Conservation (phyloP, 345 rosid genomes). For the Aquilaria malaccensis region DNA sequence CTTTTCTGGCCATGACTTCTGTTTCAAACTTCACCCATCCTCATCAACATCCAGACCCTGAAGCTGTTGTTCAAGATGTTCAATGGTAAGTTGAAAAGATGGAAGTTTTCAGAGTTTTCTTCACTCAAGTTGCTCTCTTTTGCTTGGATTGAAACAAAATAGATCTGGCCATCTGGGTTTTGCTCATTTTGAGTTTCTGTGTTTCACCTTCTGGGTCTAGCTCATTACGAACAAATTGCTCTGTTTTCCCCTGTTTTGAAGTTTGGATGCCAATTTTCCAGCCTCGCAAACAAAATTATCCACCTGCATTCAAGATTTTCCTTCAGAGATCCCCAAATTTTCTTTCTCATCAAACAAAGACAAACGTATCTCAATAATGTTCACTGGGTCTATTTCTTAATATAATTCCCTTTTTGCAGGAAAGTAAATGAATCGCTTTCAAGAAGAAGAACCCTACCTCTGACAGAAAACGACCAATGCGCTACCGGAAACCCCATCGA, state of each 20-base stretch:
- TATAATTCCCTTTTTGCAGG: constrained; percentile 18
- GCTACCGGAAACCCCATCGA: constrained; percentile 76
- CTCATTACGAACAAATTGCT: constrained; percentile 24
- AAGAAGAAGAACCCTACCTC: constrained; percentile 30
- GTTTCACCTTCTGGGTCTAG: not conserved
- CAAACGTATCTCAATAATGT: not conserved
- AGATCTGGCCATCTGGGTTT: constrained; percentile 1
- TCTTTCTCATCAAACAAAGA: not conserved
- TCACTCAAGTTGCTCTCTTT: not conserved
- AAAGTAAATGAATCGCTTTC: constrained; percentile 32
- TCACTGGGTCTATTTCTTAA: not conserved
- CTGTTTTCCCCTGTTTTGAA: constrained; percentile 5
- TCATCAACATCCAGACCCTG: constrained; percentile 62
- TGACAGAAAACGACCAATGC: constrained; percentile 30
- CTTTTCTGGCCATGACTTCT: constrained; percentile 10
- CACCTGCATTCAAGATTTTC: not conserved
- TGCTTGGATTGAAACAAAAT: constrained; percentile 2
- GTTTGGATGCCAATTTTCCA: not conserved
- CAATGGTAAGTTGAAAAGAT: constrained; percentile 28
- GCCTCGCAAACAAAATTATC: not conserved
- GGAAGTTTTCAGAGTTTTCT: not conserved
- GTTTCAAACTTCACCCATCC: constrained; percentile 39
- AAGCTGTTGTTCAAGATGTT: constrained; percentile 38
- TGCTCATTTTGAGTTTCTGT: not conserved
- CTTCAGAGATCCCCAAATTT: not conserved